Base-by-base conservation (phyloP, 177 flowering plant species). In the Telopea speciosissima region DNA sequence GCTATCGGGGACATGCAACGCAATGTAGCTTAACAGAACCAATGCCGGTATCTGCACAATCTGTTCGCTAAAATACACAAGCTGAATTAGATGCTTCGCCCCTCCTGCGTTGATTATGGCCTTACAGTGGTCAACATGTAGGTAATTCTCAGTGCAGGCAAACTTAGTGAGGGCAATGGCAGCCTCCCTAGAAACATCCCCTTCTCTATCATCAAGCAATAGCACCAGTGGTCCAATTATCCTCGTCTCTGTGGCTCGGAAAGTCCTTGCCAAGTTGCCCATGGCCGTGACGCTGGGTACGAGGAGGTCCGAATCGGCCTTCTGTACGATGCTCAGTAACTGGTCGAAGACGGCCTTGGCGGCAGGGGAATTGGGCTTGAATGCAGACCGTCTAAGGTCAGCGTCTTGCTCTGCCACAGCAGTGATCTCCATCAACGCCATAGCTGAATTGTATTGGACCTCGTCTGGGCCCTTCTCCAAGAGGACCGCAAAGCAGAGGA, bases 341-440 rank as follows among this genome's bases (percentile, higher is more conserved):
- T 91, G 97, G 21, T 91, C 97, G 0, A 89, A 85, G 0, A 91
- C 91, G 1, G 97, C 90, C 77, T 80, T 88, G 31, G 91, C 88
- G 3, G 94, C 87, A 0, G 91, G 92, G 24, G 97, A 84, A 28
- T 84, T 91, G 14, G 97, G 94, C 80, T 89, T 91, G 82, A 91
- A 91, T 1, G 94, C 89, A 0, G 88, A 78, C 23, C 87, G 86
- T 49, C 97, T 76, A 36, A 91, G 68, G 1, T 91, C 94, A 0
- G 94, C 2, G 56, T 85, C 80, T 56, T 86, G 77, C 75, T 89
- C 92, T 0, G 92, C 97, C 9, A 91, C 92, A 0, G 83, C 84
- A 1, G 90, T 73, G 68, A 91, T 89, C 72, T 89, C 97, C 89
- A 82, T 82, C 73, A 91, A 28, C 21, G 97, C 94, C 91, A 87